Evolutionary conservation across 768 basidiomycete species (phyloP).

Genomic region (Russula vinacea): DNA sequence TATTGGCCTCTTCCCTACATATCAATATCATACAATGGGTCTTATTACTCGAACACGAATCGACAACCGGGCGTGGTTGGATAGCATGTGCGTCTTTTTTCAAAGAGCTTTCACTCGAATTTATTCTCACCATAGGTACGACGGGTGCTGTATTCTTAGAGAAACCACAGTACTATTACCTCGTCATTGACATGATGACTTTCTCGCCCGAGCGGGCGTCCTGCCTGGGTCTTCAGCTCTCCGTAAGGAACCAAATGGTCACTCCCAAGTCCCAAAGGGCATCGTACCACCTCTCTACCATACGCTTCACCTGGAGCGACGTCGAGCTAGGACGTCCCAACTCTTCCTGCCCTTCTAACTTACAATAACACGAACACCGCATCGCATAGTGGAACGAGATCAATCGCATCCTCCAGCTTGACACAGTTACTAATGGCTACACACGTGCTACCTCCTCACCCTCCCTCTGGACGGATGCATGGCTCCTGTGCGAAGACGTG

Average conservation of each 20-base stretch:
- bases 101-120: not conserved
- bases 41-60: slow-evolving; percentile 56
- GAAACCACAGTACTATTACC: slow-evolving; percentile 73
- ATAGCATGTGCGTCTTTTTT: slow-evolving; percentile 59
- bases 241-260: slow-evolving; percentile 44
- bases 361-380: not conserved
- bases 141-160: slow-evolving; percentile 85
- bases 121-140: slow-evolving; percentile 45
- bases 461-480: slow-evolving; percentile 61
- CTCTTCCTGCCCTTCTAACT: not conserved
- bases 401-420: slow-evolving; percentile 61
- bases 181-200: slow-evolving; percentile 76
- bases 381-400: slow-evolving; percentile 70
- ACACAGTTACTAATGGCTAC: slow-evolving; percentile 34
- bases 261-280: slow-evolving; percentile 40
- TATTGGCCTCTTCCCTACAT: too few relatives aligned
- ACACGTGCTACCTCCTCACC: not conserved
- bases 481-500: slow-evolving; percentile 84
- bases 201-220: slow-evolving; percentile 50
- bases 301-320: slow-evolving; percentile 83
- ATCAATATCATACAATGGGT: too few relatives aligned
- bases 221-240: slow-evolving; percentile 61
- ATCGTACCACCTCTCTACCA: slow-evolving; percentile 54
- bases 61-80: slow-evolving; percentile 66
- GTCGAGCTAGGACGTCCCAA: slow-evolving; percentile 56